Evolutionary conservation across 2,329 filamentous ascomycete genomes (phyloP).

Genomic region (Aspergillus sp.): DNA sequence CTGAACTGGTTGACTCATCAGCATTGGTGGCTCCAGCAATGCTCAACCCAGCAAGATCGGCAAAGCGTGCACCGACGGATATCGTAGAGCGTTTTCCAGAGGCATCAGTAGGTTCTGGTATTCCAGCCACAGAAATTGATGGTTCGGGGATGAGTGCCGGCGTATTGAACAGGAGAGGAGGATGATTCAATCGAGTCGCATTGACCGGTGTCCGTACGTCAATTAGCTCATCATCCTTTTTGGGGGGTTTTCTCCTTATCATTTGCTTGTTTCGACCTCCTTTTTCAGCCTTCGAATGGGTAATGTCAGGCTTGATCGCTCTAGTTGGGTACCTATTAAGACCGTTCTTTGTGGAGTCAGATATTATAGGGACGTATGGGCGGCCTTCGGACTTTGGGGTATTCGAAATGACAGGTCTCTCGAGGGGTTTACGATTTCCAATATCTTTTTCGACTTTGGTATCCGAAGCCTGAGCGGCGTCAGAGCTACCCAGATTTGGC

Average conservation of each 20-base stretch:
- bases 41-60: slow-evolving; percentile 11
- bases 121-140: neutral
- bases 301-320: neutral
- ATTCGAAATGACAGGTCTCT: neutral
- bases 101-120: neutral
- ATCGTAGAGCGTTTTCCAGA: neutral
- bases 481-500: neutral
- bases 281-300: neutral
- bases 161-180: slow-evolving; percentile 15
- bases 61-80: neutral
- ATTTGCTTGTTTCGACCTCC: neutral
- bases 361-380: slow-evolving; percentile 4
- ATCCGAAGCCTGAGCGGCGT: neutral
- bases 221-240: slow-evolving; percentile 11
- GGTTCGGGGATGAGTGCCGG: slow-evolving; percentile 20
- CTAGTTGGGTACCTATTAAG: neutral
- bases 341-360: slow-evolving; percentile 20
- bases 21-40: neutral
- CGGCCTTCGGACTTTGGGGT: neutral
- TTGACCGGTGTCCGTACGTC: slow-evolving; percentile 12
- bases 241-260: neutral
- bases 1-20: neutral
- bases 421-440: neutral
- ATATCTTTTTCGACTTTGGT: neutral
- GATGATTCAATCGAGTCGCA: neutral